A percentile compares a stretch with the other conserved stretches of the same genome.
These are phyloP conservation scores for Musa acuminata DNA, from an alignment of 176 grass and related monocot species.

Conservation along the genomic window DNA sequence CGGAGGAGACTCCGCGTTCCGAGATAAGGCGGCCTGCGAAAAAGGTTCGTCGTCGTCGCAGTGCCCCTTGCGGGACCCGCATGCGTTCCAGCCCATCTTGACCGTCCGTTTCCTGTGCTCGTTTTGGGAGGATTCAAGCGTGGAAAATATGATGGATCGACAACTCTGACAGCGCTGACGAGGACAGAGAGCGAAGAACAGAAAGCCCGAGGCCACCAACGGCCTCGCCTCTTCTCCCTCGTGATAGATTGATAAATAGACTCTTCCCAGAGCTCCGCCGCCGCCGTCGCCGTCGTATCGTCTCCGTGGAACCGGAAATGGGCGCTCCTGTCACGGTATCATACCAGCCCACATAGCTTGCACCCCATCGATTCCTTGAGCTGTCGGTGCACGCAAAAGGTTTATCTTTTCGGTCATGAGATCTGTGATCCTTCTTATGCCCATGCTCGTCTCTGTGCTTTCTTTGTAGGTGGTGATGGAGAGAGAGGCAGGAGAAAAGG, in stretches of 20 bases:
- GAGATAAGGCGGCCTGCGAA: too few relatives aligned
- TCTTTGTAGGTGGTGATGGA: constrained; percentile 13
- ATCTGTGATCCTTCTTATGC: not conserved
- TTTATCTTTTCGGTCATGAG: not conserved
- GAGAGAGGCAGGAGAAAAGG: not conserved
- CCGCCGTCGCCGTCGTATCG: not conserved
- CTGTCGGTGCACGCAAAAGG: too few relatives aligned
- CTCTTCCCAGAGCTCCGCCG: not conserved
- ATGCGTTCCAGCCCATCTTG: not conserved
- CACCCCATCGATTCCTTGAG: too few relatives aligned
- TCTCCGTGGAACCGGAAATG: not conserved
- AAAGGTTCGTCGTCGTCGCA: too few relatives aligned
- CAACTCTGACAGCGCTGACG: constrained; percentile 18
- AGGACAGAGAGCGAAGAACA: constrained; percentile 6
- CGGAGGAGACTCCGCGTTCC: too few relatives aligned
- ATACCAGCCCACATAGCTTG: not conserved
- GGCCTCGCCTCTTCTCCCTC: not conserved
- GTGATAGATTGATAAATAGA: constrained; percentile 6
- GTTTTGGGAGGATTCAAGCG: not conserved
- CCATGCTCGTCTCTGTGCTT: too few relatives aligned
- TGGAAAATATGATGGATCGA: not conserved
- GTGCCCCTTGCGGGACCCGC: too few relatives aligned
- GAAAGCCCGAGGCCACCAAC: constrained; percentile 1
- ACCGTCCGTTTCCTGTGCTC: not conserved
- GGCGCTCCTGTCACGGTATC: constrained; percentile 1